Percentiles rank a stretch among this genome's conserved stretches.
phyloP scores from a whole-genome alignment of 1,284 basidiomycete species.

The Leccinum proximum region DNA sequence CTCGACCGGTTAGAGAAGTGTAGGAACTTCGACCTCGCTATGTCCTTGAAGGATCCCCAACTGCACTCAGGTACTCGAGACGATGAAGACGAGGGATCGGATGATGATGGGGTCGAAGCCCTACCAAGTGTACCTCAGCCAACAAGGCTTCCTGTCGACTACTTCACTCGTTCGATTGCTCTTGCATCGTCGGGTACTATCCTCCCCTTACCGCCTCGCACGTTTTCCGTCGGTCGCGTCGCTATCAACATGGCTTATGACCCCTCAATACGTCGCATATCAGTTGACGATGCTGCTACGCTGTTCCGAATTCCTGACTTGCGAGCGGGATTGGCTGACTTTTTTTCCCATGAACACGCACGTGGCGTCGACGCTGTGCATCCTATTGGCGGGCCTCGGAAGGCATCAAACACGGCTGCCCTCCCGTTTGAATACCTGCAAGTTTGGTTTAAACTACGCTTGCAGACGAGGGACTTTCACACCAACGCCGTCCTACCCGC shows the following conservation, averaged over 20 bases:
- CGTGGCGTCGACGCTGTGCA: neutral
- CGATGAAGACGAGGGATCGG: neutral
- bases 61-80: neutral
- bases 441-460: neutral
- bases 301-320: neutral
- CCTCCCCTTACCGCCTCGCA: neutral
- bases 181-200: neutral
- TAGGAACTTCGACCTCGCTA: neutral
- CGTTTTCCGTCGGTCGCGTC: neutral
- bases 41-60: neutral
- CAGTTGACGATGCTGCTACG: neutral
- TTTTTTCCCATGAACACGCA: neutral
- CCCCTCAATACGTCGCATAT: neutral
- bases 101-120: neutral
- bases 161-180: neutral
- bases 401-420: neutral
- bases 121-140: neutral
- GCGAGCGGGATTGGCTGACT: neutral
- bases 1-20: neutral
- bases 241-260: neutral
- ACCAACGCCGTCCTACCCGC: neutral
- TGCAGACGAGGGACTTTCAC: neutral
- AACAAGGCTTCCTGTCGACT: neutral
- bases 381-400: neutral
- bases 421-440: neutral